Conservation (phyloP, 108 stramenopile species). For the Craspedostauros australis region DNA sequence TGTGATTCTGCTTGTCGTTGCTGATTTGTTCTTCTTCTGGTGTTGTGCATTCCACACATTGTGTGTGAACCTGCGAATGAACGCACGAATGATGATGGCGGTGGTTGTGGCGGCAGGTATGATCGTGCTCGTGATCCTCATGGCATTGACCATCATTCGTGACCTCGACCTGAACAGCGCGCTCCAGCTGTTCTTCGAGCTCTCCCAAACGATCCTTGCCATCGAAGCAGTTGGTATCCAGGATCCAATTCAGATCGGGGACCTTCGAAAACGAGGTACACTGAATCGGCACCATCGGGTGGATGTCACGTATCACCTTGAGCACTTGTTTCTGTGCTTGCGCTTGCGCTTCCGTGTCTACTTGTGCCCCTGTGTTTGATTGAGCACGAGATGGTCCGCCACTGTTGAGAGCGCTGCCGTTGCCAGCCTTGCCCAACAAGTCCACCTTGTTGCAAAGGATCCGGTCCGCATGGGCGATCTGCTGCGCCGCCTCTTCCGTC, state of each 20-base stretch:
- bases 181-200: conserved; percentile 13
- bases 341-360: conserved; percentile 14
- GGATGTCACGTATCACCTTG: conserved; percentile 50
- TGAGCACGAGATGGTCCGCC: neutral
- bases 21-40: neutral
- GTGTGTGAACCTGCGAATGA: neutral
- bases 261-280: conserved; percentile 68
- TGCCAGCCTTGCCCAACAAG: conserved; percentile 15
- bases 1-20: conserved; percentile 15
- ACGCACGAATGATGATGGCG: conserved; percentile 2
- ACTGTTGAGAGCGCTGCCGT: neutral
- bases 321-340: conserved; percentile 14
- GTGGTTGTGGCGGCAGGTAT: conserved; percentile 17
- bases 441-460: conserved; percentile 85
- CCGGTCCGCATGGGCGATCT: conserved; percentile 86
- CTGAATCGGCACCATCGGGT: conserved; percentile 82
- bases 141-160: neutral
- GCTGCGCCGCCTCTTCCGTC: conserved; percentile 79
- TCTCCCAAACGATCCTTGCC: conserved; percentile 37
- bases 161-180: neutral
- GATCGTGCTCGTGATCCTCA: conserved; percentile 6
- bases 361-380: neutral
- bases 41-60: neutral
- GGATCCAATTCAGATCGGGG: conserved; percentile 76
- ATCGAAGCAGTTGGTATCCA: conserved; percentile 85